Evolutionary conservation across 2,329 filamentous ascomycete species (phyloP).

Genomic region (Sclerotiophoma versabilis): DNA sequence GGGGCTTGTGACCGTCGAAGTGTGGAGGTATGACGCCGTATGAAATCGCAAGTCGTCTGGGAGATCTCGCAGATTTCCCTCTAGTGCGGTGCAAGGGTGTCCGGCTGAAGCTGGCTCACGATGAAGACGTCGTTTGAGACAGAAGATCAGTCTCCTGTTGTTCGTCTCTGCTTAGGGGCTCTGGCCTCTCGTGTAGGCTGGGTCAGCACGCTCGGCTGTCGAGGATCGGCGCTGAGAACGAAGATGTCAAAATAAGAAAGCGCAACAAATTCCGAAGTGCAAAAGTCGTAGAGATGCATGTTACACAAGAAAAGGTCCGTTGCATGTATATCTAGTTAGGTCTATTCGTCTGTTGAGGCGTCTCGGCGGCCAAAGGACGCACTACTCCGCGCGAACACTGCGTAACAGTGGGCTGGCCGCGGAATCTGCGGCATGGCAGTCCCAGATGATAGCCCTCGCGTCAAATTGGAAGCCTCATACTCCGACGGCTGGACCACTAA

Average conservation of each 20-base stretch:
- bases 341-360: constrained; percentile 14
- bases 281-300: not conserved
- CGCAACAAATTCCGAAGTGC: not conserved
- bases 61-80: constrained; percentile 29
- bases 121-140: constrained; percentile 5
- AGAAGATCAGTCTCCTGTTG: not conserved
- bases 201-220: not conserved
- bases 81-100: constrained; percentile 32
- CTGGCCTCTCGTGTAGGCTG: constrained; percentile 2
- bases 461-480: constrained; percentile 14
- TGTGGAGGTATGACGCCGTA: constrained; percentile 37
- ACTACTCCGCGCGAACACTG: constrained; percentile 29
- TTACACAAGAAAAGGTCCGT: not conserved
- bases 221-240: not conserved
- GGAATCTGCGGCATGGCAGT: constrained; percentile 26
- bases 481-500: constrained; percentile 26
- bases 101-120: constrained; percentile 7
- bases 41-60: constrained; percentile 28
- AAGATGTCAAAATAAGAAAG: not conserved
- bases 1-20: constrained; percentile 20
- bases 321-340: constrained; percentile 13
- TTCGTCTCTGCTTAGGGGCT: not conserved
- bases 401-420: constrained; percentile 27
- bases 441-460: constrained; percentile 13
- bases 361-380: constrained; percentile 17